These are phyloP conservation scores for Boletus coccyginus DNA, from an alignment of 768 basidiomycete species.

Conservation along the genomic window DNA sequence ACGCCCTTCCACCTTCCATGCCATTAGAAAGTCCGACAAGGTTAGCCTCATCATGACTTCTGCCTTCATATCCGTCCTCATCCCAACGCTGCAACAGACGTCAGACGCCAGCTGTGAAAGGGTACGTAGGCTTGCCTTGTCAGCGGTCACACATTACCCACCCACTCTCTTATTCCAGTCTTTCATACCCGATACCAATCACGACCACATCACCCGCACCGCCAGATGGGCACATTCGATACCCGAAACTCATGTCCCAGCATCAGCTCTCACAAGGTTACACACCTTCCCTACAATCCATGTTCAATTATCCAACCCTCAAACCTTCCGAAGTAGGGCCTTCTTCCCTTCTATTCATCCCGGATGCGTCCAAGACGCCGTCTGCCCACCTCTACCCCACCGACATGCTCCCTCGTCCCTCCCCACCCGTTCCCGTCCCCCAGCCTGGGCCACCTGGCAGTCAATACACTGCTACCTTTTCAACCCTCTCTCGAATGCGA, in stretches of 20 bases:
- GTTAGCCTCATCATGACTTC: slow-evolving; percentile 44
- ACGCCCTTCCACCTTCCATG: slow-evolving; percentile 39
- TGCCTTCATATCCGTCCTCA: slow-evolving; percentile 34
- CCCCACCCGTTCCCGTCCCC: slow-evolving; percentile 22
- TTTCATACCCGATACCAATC: slow-evolving; percentile 51
- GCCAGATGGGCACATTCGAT: slow-evolving; percentile 46
- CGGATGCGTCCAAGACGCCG: slow-evolving; percentile 27
- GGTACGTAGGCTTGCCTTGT: slow-evolving; percentile 30
- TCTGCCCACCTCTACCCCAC: slow-evolving; percentile 30
- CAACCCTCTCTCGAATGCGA: slow-evolving; percentile 26
- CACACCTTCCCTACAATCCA: slow-evolving; percentile 70
- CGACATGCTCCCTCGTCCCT: slow-evolving; percentile 35
- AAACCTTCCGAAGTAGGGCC: slow-evolving; percentile 33
- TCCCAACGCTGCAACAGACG: slow-evolving; percentile 25
- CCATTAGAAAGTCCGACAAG: slow-evolving; percentile 66
- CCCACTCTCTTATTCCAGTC: slow-evolving; percentile 24
- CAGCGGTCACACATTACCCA: slow-evolving; percentile 8
- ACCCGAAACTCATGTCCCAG: slow-evolving; percentile 74
- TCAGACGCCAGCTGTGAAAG: slow-evolving; percentile 30
- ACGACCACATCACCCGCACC: slow-evolving; percentile 70
- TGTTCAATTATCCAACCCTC: slow-evolving; percentile 50
- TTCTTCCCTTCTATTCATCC: slow-evolving; percentile 46
- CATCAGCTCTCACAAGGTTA: slow-evolving; percentile 81
- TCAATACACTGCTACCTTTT: slow-evolving; percentile 24
- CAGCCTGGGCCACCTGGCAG: slow-evolving; percentile 4